Evolutionary conservation across 148 eudicot species (phyloP).

Genomic region (Rhododendron ferrugineum): DNA sequence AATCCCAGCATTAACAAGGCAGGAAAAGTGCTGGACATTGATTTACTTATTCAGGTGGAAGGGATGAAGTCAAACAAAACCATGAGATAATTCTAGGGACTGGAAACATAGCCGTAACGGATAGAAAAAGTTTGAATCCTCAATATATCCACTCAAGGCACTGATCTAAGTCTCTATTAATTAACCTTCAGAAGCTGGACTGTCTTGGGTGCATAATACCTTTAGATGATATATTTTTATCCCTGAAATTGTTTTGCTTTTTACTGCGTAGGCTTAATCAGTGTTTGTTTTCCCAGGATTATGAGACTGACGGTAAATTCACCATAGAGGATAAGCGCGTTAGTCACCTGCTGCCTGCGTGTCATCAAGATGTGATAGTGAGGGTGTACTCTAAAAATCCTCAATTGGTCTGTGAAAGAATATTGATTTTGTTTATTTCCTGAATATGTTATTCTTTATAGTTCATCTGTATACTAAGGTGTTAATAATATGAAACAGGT

Average conservation of each 20-base stretch:
- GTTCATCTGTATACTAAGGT: background rate
- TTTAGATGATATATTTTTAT: background rate
- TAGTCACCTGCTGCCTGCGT: slow-evolving; percentile 70
- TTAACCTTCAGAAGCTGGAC: too few relatives aligned
- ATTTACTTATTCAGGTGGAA: background rate
- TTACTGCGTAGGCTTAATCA: background rate
- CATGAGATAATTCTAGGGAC: background rate
- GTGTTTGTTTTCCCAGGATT: slow-evolving; percentile 44
- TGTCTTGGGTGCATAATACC: too few relatives aligned
- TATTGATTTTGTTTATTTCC: background rate
- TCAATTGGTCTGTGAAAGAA: slow-evolving; percentile 40
- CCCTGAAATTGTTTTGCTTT: background rate
- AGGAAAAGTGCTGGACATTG: background rate
- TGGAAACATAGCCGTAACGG: background rate
- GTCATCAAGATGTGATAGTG: slow-evolving; percentile 68
- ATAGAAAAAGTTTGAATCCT: background rate
- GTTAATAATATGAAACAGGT: slow-evolving; percentile 38
- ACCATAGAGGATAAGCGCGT: slow-evolving; percentile 42
- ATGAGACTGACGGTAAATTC: slow-evolving; percentile 52
- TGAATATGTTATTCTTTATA: background rate
- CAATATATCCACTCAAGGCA: background rate
- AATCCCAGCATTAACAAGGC: background rate
- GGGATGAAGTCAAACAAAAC: background rate
- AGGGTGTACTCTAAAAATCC: slow-evolving; percentile 84
- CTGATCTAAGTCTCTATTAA: background rate